phyloP scores from a whole-genome alignment of 768 basidiomycete genomes.

The Tephrocybe sp. region DNA sequence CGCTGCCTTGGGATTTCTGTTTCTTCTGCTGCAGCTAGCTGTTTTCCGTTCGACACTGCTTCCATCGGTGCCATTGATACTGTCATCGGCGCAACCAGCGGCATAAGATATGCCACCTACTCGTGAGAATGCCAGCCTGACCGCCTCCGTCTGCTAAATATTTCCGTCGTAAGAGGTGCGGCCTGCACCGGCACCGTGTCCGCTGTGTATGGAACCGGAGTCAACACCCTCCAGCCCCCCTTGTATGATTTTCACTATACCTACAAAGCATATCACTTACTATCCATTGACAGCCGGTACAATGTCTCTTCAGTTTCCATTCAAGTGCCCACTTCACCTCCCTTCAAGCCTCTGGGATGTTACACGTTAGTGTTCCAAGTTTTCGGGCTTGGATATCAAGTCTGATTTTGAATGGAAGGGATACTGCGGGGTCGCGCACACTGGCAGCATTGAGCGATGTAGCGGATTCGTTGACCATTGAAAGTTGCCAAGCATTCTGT shows the following conservation, averaged over 20 bases:
- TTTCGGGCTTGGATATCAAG: too few species aligned
- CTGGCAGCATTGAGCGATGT: neutral
- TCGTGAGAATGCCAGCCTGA: neutral
- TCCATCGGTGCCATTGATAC: neutral
- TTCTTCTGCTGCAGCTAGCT: conserved; percentile 1
- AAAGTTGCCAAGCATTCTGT: conserved; percentile 11
- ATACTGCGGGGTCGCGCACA: neutral
- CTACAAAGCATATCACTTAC: neutral
- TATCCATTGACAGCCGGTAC: neutral
- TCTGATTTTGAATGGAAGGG: neutral
- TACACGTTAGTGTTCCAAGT: neutral
- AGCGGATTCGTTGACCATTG: neutral
- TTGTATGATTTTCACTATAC: neutral
- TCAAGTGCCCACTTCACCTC: neutral
- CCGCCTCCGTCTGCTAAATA: neutral
- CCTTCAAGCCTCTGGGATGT: conserved; percentile 4
- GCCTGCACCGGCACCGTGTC: conserved; percentile 1
- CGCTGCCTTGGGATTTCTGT: conserved; percentile 1
- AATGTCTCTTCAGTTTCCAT: conserved; percentile 8
- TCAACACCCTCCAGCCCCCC: neutral
- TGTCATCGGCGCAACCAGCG: neutral
- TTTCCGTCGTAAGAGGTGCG: neutral
- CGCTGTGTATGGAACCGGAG: neutral
- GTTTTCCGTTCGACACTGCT: neutral
- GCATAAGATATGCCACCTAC: neutral